Percentiles rank a stretch among this genome's conserved stretches.
phyloP scores from a whole-genome alignment of 768 basidiomycete genomes.

The Russula compacta region DNA sequence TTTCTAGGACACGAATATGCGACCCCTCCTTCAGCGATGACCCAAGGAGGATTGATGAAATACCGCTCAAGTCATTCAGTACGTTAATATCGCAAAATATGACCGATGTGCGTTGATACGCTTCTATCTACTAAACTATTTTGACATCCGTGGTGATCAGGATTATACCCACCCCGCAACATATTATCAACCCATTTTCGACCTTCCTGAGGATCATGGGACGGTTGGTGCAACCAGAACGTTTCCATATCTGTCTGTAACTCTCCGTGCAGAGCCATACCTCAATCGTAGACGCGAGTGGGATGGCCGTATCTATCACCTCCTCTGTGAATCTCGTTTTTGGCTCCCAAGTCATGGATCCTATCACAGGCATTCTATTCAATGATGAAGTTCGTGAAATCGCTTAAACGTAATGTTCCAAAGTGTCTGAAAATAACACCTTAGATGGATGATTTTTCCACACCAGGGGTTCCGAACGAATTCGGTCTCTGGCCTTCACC shows the following conservation, averaged over 20 bases:
- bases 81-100: slow-evolving; percentile 53
- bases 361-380: slow-evolving; percentile 78
- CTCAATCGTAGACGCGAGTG: slow-evolving; percentile 71
- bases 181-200: slow-evolving; percentile 81
- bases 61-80: slow-evolving; percentile 64
- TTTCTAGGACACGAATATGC: slow-evolving; percentile 65
- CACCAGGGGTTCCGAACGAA: slow-evolving; percentile 70
- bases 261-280: slow-evolving; percentile 58
- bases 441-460: slow-evolving; percentile 89
- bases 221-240: slow-evolving; percentile 40
- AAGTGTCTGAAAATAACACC: background rate
- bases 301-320: slow-evolving; percentile 82
- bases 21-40: slow-evolving; percentile 66
- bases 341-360: slow-evolving; percentile 81
- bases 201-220: slow-evolving; percentile 74
- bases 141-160: slow-evolving; percentile 32
- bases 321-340: slow-evolving; percentile 87
- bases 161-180: slow-evolving; percentile 69
- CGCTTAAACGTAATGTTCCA: background rate
- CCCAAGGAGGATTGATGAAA: slow-evolving; percentile 45
- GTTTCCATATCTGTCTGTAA: background rate
- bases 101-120: slow-evolving; percentile 59
- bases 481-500: slow-evolving; percentile 80
- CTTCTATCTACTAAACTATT: background rate
- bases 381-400: slow-evolving; percentile 65